Evolutionary conservation across 331 rosid species (phyloP).

Genomic region (Rhamnella rubrinervis): DNA sequence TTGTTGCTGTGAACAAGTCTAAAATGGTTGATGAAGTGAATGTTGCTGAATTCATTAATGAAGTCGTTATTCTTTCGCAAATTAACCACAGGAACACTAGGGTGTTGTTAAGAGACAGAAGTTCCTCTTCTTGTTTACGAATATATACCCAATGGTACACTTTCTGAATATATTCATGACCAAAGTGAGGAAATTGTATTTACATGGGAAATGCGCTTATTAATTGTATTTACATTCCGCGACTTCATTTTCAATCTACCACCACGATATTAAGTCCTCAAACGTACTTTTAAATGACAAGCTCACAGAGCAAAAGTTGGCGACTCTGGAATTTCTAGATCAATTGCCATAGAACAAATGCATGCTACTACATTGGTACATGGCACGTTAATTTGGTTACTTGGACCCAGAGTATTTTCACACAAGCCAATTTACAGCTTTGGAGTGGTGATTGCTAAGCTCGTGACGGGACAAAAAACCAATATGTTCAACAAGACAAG

Average conservation of each 20-base stretch:
- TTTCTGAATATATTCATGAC: conserved; percentile 5
- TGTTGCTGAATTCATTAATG: neutral
- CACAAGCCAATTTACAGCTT: neutral
- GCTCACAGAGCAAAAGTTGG: conserved; percentile 12
- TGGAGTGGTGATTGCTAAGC: conserved; percentile 15
- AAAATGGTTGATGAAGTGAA: neutral
- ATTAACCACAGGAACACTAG: neutral
- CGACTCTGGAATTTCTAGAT: conserved; percentile 15
- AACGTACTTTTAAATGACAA: conserved; percentile 16
- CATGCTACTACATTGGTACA: neutral
- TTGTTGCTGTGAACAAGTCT: conserved; percentile 7
- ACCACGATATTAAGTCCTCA: conserved; percentile 9
- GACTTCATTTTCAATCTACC: conserved; percentile 8
- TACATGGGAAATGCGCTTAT: conserved; percentile 8
- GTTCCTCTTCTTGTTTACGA: conserved; percentile 23
- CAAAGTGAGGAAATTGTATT: neutral
- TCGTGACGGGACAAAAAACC: conserved; percentile 10
- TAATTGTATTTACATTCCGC: conserved; percentile 9
- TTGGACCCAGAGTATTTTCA: conserved; percentile 11
- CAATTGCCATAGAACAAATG: conserved; percentile 4
- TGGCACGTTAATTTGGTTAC: neutral
- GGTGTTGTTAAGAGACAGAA: neutral
- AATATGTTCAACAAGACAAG: neutral
- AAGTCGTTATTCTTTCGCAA: conserved; percentile 6
- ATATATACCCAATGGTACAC: conserved; percentile 13